A percentile compares a stretch with the other conserved stretches of the same genome.
Conservation (phyloP, 1,284 basidiomycete species). For the Pholiota adiposa region DNA sequence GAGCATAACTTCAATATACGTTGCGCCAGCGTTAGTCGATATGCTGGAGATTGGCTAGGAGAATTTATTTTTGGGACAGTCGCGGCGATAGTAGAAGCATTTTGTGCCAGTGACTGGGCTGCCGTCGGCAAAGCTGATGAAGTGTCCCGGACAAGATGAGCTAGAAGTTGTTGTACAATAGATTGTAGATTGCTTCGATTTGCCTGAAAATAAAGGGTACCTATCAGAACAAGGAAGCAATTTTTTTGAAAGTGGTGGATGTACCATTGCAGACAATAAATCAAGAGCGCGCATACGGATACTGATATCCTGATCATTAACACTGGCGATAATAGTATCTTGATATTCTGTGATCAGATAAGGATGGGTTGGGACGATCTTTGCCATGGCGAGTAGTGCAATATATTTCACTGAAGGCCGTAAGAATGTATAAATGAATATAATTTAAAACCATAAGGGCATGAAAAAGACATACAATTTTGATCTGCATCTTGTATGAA, state of each 20-base stretch:
- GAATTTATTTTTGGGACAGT: slow-evolving; percentile 41
- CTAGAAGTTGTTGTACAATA: slow-evolving; percentile 86
- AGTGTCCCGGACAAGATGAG: slow-evolving; percentile 76
- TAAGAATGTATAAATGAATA: background rate
- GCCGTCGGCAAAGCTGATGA: slow-evolving; percentile 58
- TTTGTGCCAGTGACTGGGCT: slow-evolving; percentile 61
- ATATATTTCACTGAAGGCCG: slow-evolving; percentile 87
- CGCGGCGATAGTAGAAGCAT: slow-evolving; percentile 45
- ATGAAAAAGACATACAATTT: slow-evolving; percentile 81
- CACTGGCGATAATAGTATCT: slow-evolving; percentile 87
- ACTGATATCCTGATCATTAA: slow-evolving; percentile 93
- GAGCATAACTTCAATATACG: slow-evolving; percentile 85
- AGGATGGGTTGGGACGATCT: slow-evolving; percentile 93
- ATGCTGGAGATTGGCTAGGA: slow-evolving; percentile 74
- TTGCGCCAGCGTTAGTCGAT: slow-evolving; percentile 82
- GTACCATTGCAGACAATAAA: slow-evolving; percentile 90
- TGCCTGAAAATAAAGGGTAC: slow-evolving; percentile 51
- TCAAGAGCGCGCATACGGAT: slow-evolving; percentile 96
- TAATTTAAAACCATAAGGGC: background rate
- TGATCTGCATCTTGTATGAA: slow-evolving; percentile 95
- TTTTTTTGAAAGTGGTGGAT: slow-evolving; percentile 24
- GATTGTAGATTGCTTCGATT: slow-evolving; percentile 84
- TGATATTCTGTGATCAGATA: slow-evolving; percentile 92
- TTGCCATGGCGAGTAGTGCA: slow-evolving; percentile 91
- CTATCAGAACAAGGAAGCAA: no score